Evolutionary conservation across 1,284 basidiomycete species (phyloP).

Genomic region (Leucoagaricus sp.): DNA sequence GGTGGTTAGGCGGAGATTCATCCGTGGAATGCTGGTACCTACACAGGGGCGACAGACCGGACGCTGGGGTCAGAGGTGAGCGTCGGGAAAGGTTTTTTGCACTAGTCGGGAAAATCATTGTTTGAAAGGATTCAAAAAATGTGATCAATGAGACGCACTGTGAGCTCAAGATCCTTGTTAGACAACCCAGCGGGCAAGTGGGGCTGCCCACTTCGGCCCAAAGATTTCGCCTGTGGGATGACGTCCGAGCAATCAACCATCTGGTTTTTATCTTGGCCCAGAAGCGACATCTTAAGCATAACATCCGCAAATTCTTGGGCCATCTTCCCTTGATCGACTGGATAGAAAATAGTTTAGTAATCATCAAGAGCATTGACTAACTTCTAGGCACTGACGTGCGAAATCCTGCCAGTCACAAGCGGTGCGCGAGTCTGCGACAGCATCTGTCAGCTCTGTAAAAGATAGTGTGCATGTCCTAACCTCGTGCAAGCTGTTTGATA

Average conservation of each 20-base stretch:
- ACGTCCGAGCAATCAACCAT: conserved; percentile 42
- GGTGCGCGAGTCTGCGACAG: conserved; percentile 24
- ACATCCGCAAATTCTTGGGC: conserved; percentile 34
- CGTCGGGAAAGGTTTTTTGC: conserved; percentile 6
- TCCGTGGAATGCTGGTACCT: too few relatives aligned
- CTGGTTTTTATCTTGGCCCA: conserved; percentile 32
- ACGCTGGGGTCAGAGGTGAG: conserved; percentile 7
- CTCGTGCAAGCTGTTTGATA: conserved; percentile 8
- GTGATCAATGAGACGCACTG: background rate
- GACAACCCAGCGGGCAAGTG: conserved; percentile 36
- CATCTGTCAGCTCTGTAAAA: too few relatives aligned
- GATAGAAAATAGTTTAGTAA: background rate
- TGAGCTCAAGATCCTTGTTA: conserved; percentile 31
- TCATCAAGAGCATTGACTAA: too few relatives aligned
- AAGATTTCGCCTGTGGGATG: conserved; percentile 35
- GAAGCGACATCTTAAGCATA: conserved; percentile 37
- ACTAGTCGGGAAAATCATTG: background rate
- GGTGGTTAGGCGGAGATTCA: too few relatives aligned
- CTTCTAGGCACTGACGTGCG: conserved; percentile 22
- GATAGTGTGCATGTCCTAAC: background rate
- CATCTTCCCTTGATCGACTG: conserved; percentile 34
- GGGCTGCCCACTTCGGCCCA: conserved; percentile 20
- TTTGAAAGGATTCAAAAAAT: background rate
- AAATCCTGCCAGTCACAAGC: conserved; percentile 21
- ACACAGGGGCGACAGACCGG: conserved; percentile 8